Base-by-base conservation (phyloP, 2,329 filamentous ascomycete species). In the Colletotrichum sidae region DNA sequence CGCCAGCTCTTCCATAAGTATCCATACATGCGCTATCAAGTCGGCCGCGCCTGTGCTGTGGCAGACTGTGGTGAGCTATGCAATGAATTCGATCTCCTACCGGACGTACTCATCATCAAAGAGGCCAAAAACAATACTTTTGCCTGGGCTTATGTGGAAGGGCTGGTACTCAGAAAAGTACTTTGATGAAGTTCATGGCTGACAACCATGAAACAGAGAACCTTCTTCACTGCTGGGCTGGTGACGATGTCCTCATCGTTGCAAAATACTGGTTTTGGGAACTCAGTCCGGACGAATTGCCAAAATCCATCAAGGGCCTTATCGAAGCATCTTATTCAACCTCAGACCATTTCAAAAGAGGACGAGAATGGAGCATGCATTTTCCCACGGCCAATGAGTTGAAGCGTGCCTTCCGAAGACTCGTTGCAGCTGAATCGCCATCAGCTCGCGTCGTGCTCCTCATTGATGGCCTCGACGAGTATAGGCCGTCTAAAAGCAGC, bases 401-500 rank as follows among this genome's bases (percentile, higher is more conserved):
- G n/a, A 47, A 39, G 9, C 37, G 54, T 13, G 54, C 54, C 0
- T 56, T 56, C 42, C 3, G n/a, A 2, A 39, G 34, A 7, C 54
- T 56, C 2, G 33, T 33, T 8, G 33, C 42, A 0, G 33, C 12
- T 6, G 42, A 56, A 17, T 10, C 42, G 5, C 33, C 42, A 8
- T 13, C 42, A 2, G 13, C 11, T n/a, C 41, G 13, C 0, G 42
- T 49, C 3, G 38, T 9, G 3, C 54, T 56, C 8, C 9, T 56
- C 5, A 47, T 56, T 13, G 54, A 56, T 15, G 54, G 54, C 6
- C 34, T 56, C 10, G 54, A 56, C 2, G 54, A 56, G 6, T 56
- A 49, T 6, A 39, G 8, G 8, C 42, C 51, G n/a, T 7, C 38
- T 2, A 12, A 15, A 1, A 8, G 3, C 7, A 3, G 25, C 4